A percentile compares a stretch with the other conserved stretches of the same genome.
Conservation (phyloP, 148 eudicot species). For the Heliosperma pusillum region DNA sequence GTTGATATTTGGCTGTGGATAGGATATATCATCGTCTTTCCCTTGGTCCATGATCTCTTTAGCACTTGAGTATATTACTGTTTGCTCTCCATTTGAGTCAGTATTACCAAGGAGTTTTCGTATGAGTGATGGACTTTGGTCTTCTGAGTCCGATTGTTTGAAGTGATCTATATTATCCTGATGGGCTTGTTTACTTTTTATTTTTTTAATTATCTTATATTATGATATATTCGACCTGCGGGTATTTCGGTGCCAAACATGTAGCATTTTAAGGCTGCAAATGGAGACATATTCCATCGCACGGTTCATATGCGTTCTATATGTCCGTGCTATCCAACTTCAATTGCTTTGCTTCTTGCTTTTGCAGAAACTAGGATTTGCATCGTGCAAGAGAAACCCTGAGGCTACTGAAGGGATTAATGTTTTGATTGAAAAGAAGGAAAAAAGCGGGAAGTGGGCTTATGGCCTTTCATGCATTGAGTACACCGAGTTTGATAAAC, state of each 20-base stretch:
- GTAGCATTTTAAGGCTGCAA: neutral
- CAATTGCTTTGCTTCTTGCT: neutral
- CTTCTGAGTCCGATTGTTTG: neutral
- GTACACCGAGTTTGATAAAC: conserved; percentile 95
- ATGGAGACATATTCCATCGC: neutral
- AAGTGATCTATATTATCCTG: neutral
- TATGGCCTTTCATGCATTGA: conserved; percentile 96
- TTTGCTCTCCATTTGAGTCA: neutral
- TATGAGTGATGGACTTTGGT: neutral
- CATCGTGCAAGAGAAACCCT: conserved; percentile 70
- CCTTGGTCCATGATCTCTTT: neutral
- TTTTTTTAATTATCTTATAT: neutral
- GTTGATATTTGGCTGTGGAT: conserved; percentile 5
- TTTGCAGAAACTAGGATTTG: conserved; percentile 94
- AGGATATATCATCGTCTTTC: neutral
- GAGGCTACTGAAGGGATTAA: conserved; percentile 98
- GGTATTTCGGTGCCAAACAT: neutral
- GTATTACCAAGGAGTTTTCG: neutral
- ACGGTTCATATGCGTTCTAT: neutral
- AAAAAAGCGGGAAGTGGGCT: conserved; percentile 70
- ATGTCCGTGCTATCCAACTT: conserved; percentile 2
- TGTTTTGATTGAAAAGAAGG: conserved; percentile 78
- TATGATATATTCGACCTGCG: neutral
- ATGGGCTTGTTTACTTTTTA: neutral
- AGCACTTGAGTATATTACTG: neutral